Conservation (phyloP, 1,284 basidiomycete species). For the Ustilago nuda region DNA sequence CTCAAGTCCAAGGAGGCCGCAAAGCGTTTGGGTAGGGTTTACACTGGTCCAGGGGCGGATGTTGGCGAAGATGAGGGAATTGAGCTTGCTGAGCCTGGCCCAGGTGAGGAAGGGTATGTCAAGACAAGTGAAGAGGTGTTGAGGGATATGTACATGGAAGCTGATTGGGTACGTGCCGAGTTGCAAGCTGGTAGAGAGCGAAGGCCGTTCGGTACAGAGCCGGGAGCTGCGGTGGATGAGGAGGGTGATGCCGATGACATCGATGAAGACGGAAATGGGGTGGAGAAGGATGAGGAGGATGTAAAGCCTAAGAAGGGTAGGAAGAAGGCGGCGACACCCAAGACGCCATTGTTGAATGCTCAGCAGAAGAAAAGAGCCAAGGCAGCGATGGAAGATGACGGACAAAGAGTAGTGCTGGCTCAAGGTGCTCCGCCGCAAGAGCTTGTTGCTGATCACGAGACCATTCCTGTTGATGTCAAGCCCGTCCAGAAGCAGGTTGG, state of each 20-base stretch:
- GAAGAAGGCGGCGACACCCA: conserved; percentile 3
- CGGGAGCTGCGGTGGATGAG: conserved; percentile 26
- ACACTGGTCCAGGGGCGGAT: conserved; percentile 56
- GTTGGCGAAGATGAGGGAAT: conserved; percentile 62
- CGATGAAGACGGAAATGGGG: conserved; percentile 17
- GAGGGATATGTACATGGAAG: conserved; percentile 54
- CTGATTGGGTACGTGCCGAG: conserved; percentile 54
- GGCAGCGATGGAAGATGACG: conserved; percentile 38
- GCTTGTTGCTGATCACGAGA: conserved; percentile 37
- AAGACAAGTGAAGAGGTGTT: conserved; percentile 61
- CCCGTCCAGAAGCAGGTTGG: conserved; percentile 1
- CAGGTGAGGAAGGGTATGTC: conserved; percentile 55
- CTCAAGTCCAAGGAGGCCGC: conserved; percentile 56
- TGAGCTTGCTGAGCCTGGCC: conserved; percentile 36
- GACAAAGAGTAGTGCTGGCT: conserved; percentile 34
- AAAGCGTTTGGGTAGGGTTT: conserved; percentile 42
- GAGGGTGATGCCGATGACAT: conserved; percentile 10
- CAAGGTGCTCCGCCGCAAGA: conserved; percentile 45
- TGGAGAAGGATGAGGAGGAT: conserved; percentile 29
- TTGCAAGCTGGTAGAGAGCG: conserved; percentile 42
- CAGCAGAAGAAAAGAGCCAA: conserved; percentile 32
- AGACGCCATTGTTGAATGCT: conserved; percentile 12
- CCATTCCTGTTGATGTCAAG: conserved; percentile 22
- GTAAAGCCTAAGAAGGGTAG: conserved; percentile 15
- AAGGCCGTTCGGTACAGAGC: conserved; percentile 42